A percentile compares a stretch with the other conserved stretches of the same genome.
phyloP scores from a whole-genome alignment of 768 basidiomycete species.

The Naganishia randhawae region DNA sequence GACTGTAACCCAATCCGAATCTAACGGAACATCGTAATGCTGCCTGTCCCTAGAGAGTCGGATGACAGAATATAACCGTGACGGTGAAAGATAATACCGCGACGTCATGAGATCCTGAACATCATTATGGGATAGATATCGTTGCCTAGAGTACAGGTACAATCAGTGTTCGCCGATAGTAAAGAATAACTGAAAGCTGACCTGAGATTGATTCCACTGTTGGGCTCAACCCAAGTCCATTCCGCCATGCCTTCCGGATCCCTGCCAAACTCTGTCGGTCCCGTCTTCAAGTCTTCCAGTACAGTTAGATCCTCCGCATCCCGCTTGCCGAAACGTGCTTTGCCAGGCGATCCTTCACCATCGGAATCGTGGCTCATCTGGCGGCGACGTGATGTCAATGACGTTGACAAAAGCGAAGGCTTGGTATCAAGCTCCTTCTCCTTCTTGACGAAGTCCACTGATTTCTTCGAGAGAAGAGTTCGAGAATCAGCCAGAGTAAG shows the following conservation, averaged over 20 bases:
- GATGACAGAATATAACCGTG: slow-evolving; percentile 78
- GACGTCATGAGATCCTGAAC: slow-evolving; percentile 75
- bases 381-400: slow-evolving; percentile 1
- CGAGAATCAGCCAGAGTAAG: not conserved
- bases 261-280: slow-evolving; percentile 68
- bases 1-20: slow-evolving; percentile 91
- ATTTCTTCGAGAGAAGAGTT: not conserved
- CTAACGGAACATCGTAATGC: slow-evolving; percentile 84
- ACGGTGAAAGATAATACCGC: slow-evolving; percentile 83
- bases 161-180: slow-evolving; percentile 17
- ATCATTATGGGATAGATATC: slow-evolving; percentile 67
- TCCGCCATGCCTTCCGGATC: slow-evolving; percentile 67
- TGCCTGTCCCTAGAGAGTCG: slow-evolving; percentile 72
- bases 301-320: slow-evolving; percentile 54
- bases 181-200: slow-evolving; percentile 53
- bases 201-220: slow-evolving; percentile 80
- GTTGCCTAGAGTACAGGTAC: slow-evolving; percentile 58
- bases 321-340: slow-evolving; percentile 28
- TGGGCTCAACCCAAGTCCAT: slow-evolving; percentile 79
- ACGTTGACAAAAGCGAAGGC: not conserved
- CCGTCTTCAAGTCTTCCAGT: slow-evolving; percentile 70
- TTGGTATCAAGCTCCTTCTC: not conserved
- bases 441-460: not conserved
- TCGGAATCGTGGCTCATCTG: not conserved
- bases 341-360: not conserved